Evolutionary conservation across 352 stramenopile genomes (phyloP).

Genomic region (Phytophthora boehmeriae): DNA sequence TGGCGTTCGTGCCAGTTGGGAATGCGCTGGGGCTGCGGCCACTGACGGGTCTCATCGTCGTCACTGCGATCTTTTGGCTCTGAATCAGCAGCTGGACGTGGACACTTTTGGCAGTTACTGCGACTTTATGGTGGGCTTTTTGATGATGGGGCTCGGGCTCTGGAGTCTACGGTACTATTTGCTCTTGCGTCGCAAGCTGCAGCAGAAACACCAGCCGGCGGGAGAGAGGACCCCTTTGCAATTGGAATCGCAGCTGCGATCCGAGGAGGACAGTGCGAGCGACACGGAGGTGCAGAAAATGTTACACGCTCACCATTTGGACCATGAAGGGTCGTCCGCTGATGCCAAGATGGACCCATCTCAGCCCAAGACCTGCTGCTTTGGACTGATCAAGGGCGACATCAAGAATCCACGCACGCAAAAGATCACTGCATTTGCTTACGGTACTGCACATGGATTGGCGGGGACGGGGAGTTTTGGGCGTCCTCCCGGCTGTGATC

Average conservation of each 20-base stretch:
- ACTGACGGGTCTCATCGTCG: conserved; percentile 81
- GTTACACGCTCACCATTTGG: conserved; percentile 37
- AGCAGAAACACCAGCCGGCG: conserved; percentile 15
- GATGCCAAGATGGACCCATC: conserved; percentile 10
- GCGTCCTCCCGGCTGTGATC: conserved; percentile 88
- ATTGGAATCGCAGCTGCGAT: conserved; percentile 16
- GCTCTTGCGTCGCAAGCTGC: conserved; percentile 40
- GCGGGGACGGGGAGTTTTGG: conserved; percentile 75
- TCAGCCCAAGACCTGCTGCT: conserved; percentile 41
- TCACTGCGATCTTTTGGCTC: conserved; percentile 65
- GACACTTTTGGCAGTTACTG: conserved; percentile 62
- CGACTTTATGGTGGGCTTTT: conserved; percentile 73
- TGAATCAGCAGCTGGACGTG: conserved; percentile 53
- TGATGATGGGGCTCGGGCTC: conserved; percentile 69
- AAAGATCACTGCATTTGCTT: conserved; percentile 74
- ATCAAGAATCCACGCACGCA: conserved; percentile 67
- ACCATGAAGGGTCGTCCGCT: conserved; percentile 29
- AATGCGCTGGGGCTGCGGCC: conserved; percentile 89
- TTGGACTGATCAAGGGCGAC: conserved; percentile 43
- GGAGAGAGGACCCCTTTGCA: conserved; percentile 43
- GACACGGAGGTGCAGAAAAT: conserved; percentile 47
- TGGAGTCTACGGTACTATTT: conserved; percentile 65
- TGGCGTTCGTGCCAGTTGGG: conserved; percentile 79
- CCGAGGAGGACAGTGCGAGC: conserved; percentile 21
- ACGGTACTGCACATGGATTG: conserved; percentile 89